Conservation (phyloP, 2,329 filamentous ascomycete genomes). For the Xylaria polymorpha region DNA sequence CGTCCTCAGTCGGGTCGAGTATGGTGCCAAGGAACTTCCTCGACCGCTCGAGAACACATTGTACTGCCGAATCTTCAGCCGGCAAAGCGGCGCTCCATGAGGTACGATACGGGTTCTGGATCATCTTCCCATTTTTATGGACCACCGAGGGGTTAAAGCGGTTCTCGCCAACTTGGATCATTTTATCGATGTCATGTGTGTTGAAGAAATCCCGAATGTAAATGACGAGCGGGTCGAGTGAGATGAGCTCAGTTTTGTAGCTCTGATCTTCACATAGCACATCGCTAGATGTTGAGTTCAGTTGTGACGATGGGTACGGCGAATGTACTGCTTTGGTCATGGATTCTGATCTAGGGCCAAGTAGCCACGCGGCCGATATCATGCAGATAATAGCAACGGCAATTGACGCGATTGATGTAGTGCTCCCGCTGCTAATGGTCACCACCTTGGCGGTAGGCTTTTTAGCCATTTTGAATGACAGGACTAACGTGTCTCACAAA, state of each 20-base stretch:
- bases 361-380: constrained; percentile 13
- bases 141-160: constrained; percentile 54
- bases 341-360: not conserved
- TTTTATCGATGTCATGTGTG: constrained; percentile 48
- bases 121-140: constrained; percentile 49
- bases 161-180: constrained; percentile 51
- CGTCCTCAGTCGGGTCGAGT: constrained; percentile 52
- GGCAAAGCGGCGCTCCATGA: constrained; percentile 55
- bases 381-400: constrained; percentile 12
- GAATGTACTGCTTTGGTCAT: not conserved
- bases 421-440: not conserved
- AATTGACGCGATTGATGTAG: constrained; percentile 10
- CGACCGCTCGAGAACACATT: constrained; percentile 54
- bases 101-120: constrained; percentile 49
- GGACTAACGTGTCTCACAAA: not conserved
- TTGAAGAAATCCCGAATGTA: constrained; percentile 56
- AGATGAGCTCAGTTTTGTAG: constrained; percentile 56
- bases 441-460: constrained; percentile 8
- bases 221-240: constrained; percentile 56
- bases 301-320: not conserved
- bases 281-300: constrained; percentile 17
- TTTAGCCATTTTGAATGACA: constrained; percentile 12
- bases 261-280: constrained; percentile 40
- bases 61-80: constrained; percentile 51
- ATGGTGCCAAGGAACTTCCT: constrained; percentile 54